Base-by-base conservation (phyloP, 1,284 basidiomycete genomes). In the Naganishia liquefaciens region DNA sequence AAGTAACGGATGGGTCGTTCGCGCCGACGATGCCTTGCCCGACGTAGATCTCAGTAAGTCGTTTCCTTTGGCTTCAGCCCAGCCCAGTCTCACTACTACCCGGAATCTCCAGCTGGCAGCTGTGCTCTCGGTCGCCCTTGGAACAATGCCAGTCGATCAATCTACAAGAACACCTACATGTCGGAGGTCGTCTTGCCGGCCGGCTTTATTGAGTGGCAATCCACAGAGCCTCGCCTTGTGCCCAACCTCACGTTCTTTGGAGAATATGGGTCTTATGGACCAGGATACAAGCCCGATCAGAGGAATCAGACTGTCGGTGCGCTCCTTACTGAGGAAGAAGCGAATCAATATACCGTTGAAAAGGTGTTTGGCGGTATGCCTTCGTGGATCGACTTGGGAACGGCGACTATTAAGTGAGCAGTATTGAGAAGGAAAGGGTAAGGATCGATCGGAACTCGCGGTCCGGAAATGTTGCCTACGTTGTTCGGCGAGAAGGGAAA, bases 1-100 rank as follows among this genome's bases (percentile, higher is more conserved):
- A 43, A 71, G 81, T 2, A 75, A 85, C 68, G 86, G 86, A 0
- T 78, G 69, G 0, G 84, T 88, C 67, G 84, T 86, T n/a, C 80
- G 84, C 19, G 86, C 67, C 1, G 28, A n/a, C 17, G 67, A 68
- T 53, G 67, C 61, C 28, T 52, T 55, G 15, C 54, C 63, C 27
- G 23, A n/a, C 23, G 49, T 53, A 13, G 37, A 62, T 43, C 23
- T 63, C 21, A 53, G 63, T 62, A 51, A 17, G 63, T 19, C 17
- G 25, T n/a, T 9, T 44, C 21, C 19, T 17, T 3, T 2, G 19
- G 7, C 46, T 23, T 5, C 17, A 28, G 1, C 17, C 6, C 9
- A 3, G 46, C 15, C 30, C 23, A 6, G 4, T 21, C 57, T 37
- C 3, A 17, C 33, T n/a, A 21, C 21, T 40, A 23, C 30, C 13